Conservation (phyloP, 169 alveolate species). For the Plasmodium blacklocki region DNA sequence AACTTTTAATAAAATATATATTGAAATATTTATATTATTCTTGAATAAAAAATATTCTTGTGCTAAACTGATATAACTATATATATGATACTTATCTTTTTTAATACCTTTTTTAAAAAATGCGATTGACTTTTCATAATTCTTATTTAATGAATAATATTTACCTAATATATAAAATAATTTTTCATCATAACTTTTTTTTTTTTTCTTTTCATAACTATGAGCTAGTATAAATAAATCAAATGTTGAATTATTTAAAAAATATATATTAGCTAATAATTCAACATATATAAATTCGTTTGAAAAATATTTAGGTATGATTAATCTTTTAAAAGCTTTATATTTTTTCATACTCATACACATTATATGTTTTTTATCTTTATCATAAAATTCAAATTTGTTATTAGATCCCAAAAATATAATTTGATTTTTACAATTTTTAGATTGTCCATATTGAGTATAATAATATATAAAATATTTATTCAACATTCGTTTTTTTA, state of each 20-base stretch:
- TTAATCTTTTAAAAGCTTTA: conserved; percentile 18
- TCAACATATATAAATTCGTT: conserved; percentile 35
- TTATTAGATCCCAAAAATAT: no score
- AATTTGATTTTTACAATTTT: no score
- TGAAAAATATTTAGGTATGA: conserved; percentile 37
- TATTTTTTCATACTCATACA: conserved; percentile 14
- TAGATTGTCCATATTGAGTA: no score
- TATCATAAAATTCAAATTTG: neutral
- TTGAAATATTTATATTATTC: conserved; percentile 32
- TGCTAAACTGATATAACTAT: conserved; percentile 42
- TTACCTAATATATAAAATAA: conserved; percentile 33
- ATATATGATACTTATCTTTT: conserved; percentile 20
- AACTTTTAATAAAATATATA: conserved; percentile 15
- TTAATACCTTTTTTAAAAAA: conserved; percentile 40
- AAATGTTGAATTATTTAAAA: conserved; percentile 14
- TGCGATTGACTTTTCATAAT: conserved; percentile 13
- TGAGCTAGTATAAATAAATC: conserved; percentile 8
- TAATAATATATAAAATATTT: conserved; percentile 19
- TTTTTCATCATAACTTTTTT: conserved; percentile 9
- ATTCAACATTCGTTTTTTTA: conserved; percentile 13
- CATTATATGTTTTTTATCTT: neutral
- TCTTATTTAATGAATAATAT: conserved; percentile 21
- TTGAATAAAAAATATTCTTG: conserved; percentile 40
- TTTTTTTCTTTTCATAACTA: conserved; percentile 17
- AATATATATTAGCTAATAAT: conserved; percentile 32